These are phyloP conservation scores for Dipteronia dyeriana DNA, from an alignment of 345 rosid genomes.

Conservation along the genomic window DNA sequence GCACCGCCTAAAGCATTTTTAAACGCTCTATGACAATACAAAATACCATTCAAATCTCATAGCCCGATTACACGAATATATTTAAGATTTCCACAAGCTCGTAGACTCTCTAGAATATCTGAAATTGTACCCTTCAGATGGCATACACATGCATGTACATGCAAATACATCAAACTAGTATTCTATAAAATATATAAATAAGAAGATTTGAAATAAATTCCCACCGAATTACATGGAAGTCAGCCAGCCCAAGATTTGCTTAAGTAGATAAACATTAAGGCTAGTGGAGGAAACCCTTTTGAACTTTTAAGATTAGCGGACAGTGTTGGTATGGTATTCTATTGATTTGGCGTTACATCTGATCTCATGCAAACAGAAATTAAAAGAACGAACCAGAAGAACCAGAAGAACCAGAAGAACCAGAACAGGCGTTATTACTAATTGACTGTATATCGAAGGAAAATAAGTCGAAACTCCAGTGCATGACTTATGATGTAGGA, in stretches of 20 bases:
- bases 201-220: no score
- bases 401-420: no score
- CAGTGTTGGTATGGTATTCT: no score
- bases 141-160: background rate
- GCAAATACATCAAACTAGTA: background rate
- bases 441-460: background rate
- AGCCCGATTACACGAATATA: no score
- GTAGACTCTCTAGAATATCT: background rate
- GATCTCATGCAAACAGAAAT: no score
- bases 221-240: background rate
- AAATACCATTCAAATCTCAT: background rate
- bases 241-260: background rate
- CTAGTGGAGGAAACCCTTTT: background rate
- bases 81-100: background rate
- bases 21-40: background rate
- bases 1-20: no score
- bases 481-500: no score
- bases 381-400: background rate
- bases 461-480: background rate
- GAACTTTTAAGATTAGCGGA: no score
- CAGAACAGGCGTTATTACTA: background rate
- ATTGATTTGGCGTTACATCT: no score
- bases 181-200: no score
- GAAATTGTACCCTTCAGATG: background rate
- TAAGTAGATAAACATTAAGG: background rate